Base-by-base conservation (phyloP, 495 filamentous ascomycete species). In the Penicillium fimorum region DNA sequence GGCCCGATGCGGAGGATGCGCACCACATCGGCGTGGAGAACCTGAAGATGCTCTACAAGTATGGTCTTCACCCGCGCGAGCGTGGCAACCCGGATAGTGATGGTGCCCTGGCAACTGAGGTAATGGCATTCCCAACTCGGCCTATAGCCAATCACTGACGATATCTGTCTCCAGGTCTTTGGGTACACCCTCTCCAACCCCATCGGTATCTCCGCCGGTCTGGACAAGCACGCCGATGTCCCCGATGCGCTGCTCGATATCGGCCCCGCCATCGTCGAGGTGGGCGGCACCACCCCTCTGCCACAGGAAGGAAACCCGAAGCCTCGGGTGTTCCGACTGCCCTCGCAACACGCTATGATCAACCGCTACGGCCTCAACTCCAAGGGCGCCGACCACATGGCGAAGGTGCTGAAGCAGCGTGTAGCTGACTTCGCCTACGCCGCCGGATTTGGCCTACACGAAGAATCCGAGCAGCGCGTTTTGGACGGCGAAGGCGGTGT, bases 291-390 rank as follows among this genome's bases (percentile, higher is more conserved):
- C 40, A 97, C 94, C 5, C 90, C 92, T 0, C 70, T 82, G 4
- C 89, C 92, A 0, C 95, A 98, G 66, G 81, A 81, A 7, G 94
- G 94, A 6, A 97, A 97, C 70, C 84, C 86, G 0, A 86, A 84
- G 55, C 92, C 94, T 1, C 83, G 94, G 37, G 90, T 98, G 11
- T 98, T 93, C 72, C 84, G 94, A 10, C 60, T 98, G 0, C 85
- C 88, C 2, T 86, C 82, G 5, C 83, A 96, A 51, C 85, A 92
- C 42, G 90, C 86, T 11, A 78, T 98, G 67, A 89, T 98, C 72
- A 98, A 98, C 69, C 87, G 95, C 8, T 97, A 97, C 70, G 95
- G 94, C 0, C 82, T 97, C 57, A 97, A 97, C 70, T 94, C 89
- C 17, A 82, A 88, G 54, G 94, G 94, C 9, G 92, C 90, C 3